A percentile compares a stretch with the other conserved stretches of the same genome.
phyloP scores from a whole-genome alignment of 2,329 filamentous ascomycete genomes.

The Cytospora piceicola region DNA sequence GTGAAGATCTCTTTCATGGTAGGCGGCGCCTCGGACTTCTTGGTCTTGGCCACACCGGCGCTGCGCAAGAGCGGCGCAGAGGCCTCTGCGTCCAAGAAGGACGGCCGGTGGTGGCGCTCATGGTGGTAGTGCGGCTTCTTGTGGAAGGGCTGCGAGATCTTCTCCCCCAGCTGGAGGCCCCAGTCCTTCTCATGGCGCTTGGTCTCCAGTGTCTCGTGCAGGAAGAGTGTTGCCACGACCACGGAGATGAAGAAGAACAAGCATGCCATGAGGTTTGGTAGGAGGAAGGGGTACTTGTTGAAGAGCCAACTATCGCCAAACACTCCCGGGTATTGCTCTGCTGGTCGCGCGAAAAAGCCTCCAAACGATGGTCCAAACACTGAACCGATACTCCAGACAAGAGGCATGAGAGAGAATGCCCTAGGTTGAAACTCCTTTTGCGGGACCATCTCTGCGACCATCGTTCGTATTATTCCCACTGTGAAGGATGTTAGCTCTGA shows the following conservation, averaged over 20 bases:
- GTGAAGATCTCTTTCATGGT: conserved; percentile 69
- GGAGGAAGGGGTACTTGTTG: conserved; percentile 75
- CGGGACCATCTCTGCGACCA: conserved; percentile 91
- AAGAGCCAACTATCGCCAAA: conserved; percentile 73
- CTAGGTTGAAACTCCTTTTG: conserved; percentile 83
- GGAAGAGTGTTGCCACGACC: conserved; percentile 73
- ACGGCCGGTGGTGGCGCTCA: conserved; percentile 45
- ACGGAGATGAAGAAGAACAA: conserved; percentile 79
- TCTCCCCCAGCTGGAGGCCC: conserved; percentile 73
- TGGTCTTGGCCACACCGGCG: conserved; percentile 29
- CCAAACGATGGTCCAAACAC: conserved; percentile 89
- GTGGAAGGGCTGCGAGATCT: conserved; percentile 52
- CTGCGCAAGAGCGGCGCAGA: conserved; percentile 57
- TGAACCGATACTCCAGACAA: conserved; percentile 84
- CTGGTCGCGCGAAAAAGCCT: conserved; percentile 82
- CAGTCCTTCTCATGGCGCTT: conserved; percentile 72
- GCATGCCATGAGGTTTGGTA: conserved; percentile 82
- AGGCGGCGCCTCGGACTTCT: conserved; percentile 34
- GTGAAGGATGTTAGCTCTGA: conserved; percentile 1
- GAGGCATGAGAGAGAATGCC: conserved; percentile 91
- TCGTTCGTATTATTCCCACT: conserved; percentile 90
- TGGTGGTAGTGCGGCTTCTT: conserved; percentile 34
- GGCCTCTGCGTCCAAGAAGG: conserved; percentile 60
- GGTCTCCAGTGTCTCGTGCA: conserved; percentile 81
- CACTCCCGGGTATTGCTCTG: conserved; percentile 70